Base-by-base conservation (phyloP, 2,329 filamentous ascomycete species). In the Coniochaeta ligniaria region DNA sequence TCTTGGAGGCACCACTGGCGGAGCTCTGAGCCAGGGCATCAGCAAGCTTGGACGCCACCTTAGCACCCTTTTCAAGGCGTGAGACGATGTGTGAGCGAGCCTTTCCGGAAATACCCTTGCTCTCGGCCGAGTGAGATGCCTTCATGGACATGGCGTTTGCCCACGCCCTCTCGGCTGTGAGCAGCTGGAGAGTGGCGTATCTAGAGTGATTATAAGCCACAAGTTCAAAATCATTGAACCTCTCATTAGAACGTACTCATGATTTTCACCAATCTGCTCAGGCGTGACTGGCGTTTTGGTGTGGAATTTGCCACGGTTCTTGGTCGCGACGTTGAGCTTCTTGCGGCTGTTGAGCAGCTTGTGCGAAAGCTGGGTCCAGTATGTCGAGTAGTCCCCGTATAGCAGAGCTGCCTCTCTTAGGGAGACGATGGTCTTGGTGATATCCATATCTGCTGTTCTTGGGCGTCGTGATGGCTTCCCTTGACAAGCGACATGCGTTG, bases 131-230 rank as follows among this genome's bases (percentile, higher is more conserved):
- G 72, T 96, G 91, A 22, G 85, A 80, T 4, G 91, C 84, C 75
- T 96, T 97, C 83, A 97, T 92, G 71, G 90, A 87, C 92, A 98
- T 96, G 61, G 93, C 94, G 74, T 96, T 89, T 41, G 95, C 94
- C 91, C 92, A 98, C 58, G 93, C 91, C 65, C 95, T 85, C 78
- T 99, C 95, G 63, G 93, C 87, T 43, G 87, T 90, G 69, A 97
- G 85, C 60, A 99, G 82, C 35, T 94, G 80, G n/a, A 97, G 80
- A 66, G 89, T 82, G 57, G 88, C 84, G 75, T 87, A 91, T 74
- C 91, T 96, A 54, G 67, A 38, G 54, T 38, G 1, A 36, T 17
- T 45, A 87, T 90, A 69, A 97, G 82, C 36, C 93, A 80, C 20
- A 97, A 66, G 89, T 82, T 83, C 75, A 31, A 87, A 90, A 74